Percentiles rank a stretch among this genome's conserved stretches.
Evolutionary conservation across 2,329 filamentous ascomycete species (phyloP).

Genomic region (Xylariomycetidae sp.): DNA sequence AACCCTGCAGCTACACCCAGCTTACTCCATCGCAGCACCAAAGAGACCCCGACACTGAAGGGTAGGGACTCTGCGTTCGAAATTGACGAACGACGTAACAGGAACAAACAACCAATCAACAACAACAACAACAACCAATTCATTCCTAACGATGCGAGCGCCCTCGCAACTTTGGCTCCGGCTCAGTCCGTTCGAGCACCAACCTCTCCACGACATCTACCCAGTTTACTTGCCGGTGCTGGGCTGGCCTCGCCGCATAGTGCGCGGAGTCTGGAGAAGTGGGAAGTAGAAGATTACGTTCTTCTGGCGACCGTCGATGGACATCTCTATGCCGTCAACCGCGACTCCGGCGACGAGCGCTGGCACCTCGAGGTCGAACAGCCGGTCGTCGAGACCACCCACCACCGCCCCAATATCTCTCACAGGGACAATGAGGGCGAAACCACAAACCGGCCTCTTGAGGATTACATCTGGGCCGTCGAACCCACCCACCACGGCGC

Average conservation of each 20-base stretch:
- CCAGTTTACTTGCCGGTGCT: slow-evolving; percentile 49
- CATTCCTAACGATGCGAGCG: slow-evolving; percentile 72
- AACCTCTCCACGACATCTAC: slow-evolving; percentile 62
- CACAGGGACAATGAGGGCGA: slow-evolving; percentile 37
- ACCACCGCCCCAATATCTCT: slow-evolving; percentile 68
- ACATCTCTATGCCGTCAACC: slow-evolving; percentile 85
- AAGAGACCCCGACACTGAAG: slow-evolving; percentile 10
- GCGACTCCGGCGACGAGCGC: slow-evolving; percentile 75
- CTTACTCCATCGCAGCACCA: slow-evolving; percentile 14
- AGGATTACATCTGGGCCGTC: slow-evolving; percentile 92
- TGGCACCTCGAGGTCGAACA: slow-evolving; percentile 83
- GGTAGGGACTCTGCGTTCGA: slow-evolving; percentile 16
- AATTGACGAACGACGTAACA: slow-evolving; percentile 10
- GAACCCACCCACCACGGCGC: slow-evolving; percentile 85
- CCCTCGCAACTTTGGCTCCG: slow-evolving; percentile 97
- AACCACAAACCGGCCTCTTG: slow-evolving; percentile 60
- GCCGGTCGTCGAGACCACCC: slow-evolving; percentile 86
- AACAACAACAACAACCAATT: no score
- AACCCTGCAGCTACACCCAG: slow-evolving; percentile 23
- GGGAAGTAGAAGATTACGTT: slow-evolving; percentile 99
- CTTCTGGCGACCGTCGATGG: slow-evolving; percentile 99
- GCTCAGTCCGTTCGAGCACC: slow-evolving; percentile 93
- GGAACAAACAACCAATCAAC: slow-evolving; percentile 12
- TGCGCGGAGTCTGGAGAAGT: slow-evolving; percentile 98
- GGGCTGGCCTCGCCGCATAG: slow-evolving; percentile 76